phyloP scores from a whole-genome alignment of 139 green algal genomes.

The Nannochloris sp. region DNA sequence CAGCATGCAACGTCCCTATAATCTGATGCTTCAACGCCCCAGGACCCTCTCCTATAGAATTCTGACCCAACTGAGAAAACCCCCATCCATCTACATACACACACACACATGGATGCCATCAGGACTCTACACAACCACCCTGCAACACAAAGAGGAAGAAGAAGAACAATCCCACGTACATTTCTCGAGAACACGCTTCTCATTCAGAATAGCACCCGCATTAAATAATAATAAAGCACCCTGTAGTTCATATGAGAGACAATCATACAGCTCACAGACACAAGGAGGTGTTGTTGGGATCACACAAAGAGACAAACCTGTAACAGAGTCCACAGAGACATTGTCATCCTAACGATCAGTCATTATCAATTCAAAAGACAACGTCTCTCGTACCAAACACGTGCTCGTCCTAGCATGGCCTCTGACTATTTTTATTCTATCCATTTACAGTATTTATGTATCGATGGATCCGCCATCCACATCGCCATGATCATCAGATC shows the following conservation, averaged over 20 bases:
- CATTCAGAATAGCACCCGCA: constrained; percentile 79
- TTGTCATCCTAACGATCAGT: constrained; percentile 8
- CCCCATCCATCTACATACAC: constrained; percentile 74
- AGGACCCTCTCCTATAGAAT: constrained; percentile 20
- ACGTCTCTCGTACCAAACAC: too few species aligned
- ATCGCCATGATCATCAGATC: too few species aligned
- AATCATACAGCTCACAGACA: not conserved
- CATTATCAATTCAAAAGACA: too few species aligned
- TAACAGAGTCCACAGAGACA: constrained; percentile 76
- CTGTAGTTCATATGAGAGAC: constrained; percentile 30
- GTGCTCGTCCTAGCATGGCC: too few species aligned
- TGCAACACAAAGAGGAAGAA: too few species aligned
- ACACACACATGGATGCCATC: too few species aligned
- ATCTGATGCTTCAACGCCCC: constrained; percentile 68
- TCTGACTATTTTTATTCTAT: too few species aligned
- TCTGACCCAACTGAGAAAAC: constrained; percentile 59
- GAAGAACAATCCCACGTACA: not conserved
- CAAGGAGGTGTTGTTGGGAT: too few species aligned
- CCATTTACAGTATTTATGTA: too few species aligned
- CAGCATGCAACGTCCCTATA: constrained; percentile 77
- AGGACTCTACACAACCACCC: too few species aligned
- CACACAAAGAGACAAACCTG: constrained; percentile 36
- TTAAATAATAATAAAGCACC: constrained; percentile 71
- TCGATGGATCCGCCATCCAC: too few species aligned
- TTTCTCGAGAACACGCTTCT: constrained; percentile 76